Base-by-base conservation (phyloP, 1,284 basidiomycete genomes). In the Cutaneotrichosporon arboriforme region DNA sequence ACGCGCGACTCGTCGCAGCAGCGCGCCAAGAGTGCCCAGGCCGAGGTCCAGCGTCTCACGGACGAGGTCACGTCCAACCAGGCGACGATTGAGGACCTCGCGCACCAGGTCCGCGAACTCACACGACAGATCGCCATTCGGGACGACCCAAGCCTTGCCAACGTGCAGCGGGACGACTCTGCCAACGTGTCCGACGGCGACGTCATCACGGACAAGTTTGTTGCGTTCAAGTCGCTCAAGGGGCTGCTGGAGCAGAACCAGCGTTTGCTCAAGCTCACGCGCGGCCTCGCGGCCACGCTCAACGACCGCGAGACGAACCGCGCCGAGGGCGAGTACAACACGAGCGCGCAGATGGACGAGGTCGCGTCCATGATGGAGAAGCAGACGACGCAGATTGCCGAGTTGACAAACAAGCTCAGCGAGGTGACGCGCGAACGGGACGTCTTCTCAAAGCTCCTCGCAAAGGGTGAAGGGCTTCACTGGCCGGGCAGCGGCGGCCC, bases 391-490 rank as follows among this genome's bases (percentile, higher is more conserved):
- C 59, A 34, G 61, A 81, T 97, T 13, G 81, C 81, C 46, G 88
- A 97, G 72, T 92, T 93, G 0, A 84, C 86, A 36, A 79, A 81
- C 20, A 84, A 92, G 68, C 76, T 97, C 1, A 84, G 69, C 84
- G 85, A 88, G 20, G 86, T 87, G 57, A 81, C 84, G 64, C 86
- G 88, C 70, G 94, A 97, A 71, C 80, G 90, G 4, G 96, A 97
- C 66, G 82, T 90, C 49, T 81, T 96, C 66, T 85, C 84, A 62
- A 80, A 81, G 31, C 83, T 96, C 79, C 78, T 92, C 18, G 64
- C 69, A 9, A 64, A 65, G 46, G 70, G 67, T 17, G 72, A 73
- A 34, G 74, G 66, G 0, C 58, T 73, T 8, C 67, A 59, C 46
- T 68, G 66, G 66, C 42, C 54, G 20, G 54, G 49, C n/a, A 7